phyloP scores from a whole-genome alignment of 306 rosid species.

The Macrotyloma uniflorum region DNA sequence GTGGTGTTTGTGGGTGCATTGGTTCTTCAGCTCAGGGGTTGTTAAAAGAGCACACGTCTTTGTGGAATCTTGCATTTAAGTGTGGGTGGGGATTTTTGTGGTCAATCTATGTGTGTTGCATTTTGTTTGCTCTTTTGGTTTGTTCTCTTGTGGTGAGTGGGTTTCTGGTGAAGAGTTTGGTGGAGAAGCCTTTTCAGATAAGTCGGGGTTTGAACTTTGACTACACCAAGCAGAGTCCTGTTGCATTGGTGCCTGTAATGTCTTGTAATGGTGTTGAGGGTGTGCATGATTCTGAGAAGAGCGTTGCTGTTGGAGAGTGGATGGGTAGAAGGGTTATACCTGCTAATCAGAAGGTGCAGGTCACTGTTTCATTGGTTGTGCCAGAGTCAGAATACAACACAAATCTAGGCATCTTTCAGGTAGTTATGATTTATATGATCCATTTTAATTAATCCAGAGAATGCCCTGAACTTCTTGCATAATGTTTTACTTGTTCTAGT shows the following conservation, averaged over 20 bases:
- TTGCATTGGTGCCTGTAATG: conserved; percentile 66
- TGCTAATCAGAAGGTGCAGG: conserved; percentile 57
- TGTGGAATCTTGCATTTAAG: conserved; percentile 56
- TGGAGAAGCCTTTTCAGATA: conserved; percentile 71
- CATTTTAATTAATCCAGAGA: not conserved
- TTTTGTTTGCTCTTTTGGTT: conserved; percentile 62
- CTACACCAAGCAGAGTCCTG: conserved; percentile 74
- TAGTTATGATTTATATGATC: conserved; percentile 35
- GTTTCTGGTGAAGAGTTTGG: conserved; percentile 55
- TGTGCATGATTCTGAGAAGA: conserved; percentile 41
- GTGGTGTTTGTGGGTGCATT: conserved; percentile 28
- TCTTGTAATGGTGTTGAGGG: conserved; percentile 51
- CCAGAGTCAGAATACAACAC: conserved; percentile 91
- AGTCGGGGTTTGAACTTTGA: conserved; percentile 74
- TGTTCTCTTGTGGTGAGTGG: conserved; percentile 62
- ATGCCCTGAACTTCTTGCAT: not conserved
- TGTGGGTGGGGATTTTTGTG: conserved; percentile 87
- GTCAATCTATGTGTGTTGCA: conserved; percentile 67
- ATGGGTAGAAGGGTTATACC: conserved; percentile 50
- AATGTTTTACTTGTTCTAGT: conserved; percentile 26
- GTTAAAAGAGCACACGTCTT: conserved; percentile 53
- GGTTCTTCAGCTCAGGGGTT: conserved; percentile 45
- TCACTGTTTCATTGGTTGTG: conserved; percentile 59
- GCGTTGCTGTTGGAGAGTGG: conserved; percentile 33
- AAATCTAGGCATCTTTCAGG: conserved; percentile 96